phyloP scores from a whole-genome alignment of 805 yeast genomes.

The Osmozyma mogii region DNA sequence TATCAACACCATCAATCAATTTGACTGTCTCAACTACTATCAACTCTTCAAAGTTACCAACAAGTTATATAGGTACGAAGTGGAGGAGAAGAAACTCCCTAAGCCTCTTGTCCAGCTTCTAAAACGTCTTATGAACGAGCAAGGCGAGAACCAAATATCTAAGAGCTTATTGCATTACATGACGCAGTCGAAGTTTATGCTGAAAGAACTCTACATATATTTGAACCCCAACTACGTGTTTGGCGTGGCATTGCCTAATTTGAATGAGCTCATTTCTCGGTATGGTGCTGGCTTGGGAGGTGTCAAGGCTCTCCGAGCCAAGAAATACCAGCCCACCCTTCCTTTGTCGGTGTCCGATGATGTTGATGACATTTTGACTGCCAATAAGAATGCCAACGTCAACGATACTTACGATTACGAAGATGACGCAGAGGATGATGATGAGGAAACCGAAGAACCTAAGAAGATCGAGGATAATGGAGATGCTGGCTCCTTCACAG shows the following conservation, averaged over 20 bases:
- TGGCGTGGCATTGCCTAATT: constrained; percentile 63
- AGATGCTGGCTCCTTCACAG: constrained; percentile 20
- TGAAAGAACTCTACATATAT: constrained; percentile 36
- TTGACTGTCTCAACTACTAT: constrained; percentile 52
- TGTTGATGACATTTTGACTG: constrained; percentile 49
- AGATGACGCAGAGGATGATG: constrained; percentile 9
- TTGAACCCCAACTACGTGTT: constrained; percentile 47
- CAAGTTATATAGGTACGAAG: constrained; percentile 76
- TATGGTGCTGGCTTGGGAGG: constrained; percentile 78
- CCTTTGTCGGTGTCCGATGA: constrained; percentile 66
- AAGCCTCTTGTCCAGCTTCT: constrained; percentile 22
- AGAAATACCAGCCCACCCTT: constrained; percentile 60
- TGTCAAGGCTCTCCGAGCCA: constrained; percentile 42
- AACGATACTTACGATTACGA: constrained; percentile 26
- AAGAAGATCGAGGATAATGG: constrained; percentile 15
- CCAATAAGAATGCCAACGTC: constrained; percentile 19
- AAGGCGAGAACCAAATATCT: constrained; percentile 30
- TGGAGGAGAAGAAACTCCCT: constrained; percentile 65
- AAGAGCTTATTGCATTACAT: constrained; percentile 25
- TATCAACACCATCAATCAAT: constrained; percentile 42
- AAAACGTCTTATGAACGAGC: constrained; percentile 25
- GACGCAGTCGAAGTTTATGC: constrained; percentile 31
- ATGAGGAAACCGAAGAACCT: constrained; percentile 18
- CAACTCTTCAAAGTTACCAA: constrained; percentile 61
- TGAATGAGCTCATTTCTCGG: constrained; percentile 58